These are phyloP conservation scores for Agroathelia rolfsii DNA, from an alignment of 1,284 basidiomycete genomes.

Conservation along the genomic window DNA sequence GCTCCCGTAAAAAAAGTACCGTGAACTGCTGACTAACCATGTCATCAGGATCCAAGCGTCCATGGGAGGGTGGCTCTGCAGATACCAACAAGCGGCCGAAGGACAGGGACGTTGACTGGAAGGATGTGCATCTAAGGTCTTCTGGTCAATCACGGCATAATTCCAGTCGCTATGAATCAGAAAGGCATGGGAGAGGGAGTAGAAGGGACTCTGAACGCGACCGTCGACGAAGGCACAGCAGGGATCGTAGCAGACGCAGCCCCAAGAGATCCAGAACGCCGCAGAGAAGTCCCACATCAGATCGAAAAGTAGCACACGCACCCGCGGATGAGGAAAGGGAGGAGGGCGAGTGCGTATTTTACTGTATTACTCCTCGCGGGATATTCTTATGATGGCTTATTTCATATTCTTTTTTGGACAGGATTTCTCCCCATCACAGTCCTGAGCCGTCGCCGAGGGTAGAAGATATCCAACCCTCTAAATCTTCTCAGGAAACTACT, in stretches of 20 bases:
- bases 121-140: constrained; percentile 57
- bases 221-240: constrained; percentile 24
- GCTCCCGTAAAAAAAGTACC: constrained; percentile 60
- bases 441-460: constrained; percentile 19
- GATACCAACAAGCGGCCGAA: constrained; percentile 42
- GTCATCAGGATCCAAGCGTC: constrained; percentile 73
- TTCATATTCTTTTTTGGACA: constrained; percentile 21
- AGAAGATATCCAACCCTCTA: constrained; percentile 12
- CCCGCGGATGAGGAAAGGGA: constrained; percentile 44
- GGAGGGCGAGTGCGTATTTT: constrained; percentile 70
- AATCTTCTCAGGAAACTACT: constrained; percentile 12
- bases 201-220: constrained; percentile 21
- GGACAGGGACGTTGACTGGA: constrained; percentile 60
- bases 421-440: constrained; percentile 50
- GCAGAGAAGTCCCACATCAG: constrained; percentile 14
- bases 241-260: constrained; percentile 10
- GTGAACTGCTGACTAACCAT: constrained; percentile 66
- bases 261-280: constrained; percentile 14
- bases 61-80: constrained; percentile 47
- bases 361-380: constrained; percentile 11
- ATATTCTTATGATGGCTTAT: constrained; percentile 4
- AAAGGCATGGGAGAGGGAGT: constrained; percentile 21
- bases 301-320: constrained; percentile 13
- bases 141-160: constrained; percentile 27
- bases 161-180: constrained; percentile 18